phyloP scores from a whole-genome alignment of 441 rosid species.

The California macrophylla region DNA sequence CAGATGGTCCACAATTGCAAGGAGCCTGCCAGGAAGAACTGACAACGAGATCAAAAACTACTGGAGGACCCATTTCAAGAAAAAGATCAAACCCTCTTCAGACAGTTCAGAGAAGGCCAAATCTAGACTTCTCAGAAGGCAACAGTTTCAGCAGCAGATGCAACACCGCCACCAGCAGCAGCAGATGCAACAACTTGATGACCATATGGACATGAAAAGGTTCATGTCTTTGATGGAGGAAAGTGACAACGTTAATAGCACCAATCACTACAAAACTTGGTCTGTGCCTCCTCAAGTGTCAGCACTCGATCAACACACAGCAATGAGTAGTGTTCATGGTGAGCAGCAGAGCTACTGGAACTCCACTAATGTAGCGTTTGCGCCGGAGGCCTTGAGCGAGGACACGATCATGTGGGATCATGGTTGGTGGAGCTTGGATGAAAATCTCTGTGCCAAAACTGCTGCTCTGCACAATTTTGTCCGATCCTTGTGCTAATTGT shows the following conservation, averaged over 20 bases:
- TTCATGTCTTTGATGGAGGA: constrained; percentile 56
- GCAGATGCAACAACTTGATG: constrained; percentile 34
- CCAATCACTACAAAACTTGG: too few species aligned
- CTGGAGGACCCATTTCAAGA: constrained; percentile 93
- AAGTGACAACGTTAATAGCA: too few species aligned
- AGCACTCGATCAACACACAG: too few species aligned
- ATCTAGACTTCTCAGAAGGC: constrained; percentile 46
- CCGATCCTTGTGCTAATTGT: constrained; percentile 32
- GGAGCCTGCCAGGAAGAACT: constrained; percentile 90
- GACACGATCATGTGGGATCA: too few species aligned
- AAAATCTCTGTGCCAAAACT: constrained; percentile 28
- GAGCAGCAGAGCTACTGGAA: too few species aligned
- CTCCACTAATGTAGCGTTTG: too few species aligned
- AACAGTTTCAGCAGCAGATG: constrained; percentile 53
- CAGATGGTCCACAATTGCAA: constrained; percentile 89
- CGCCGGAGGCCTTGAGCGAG: too few species aligned
- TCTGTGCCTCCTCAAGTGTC: too few species aligned
- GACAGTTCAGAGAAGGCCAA: constrained; percentile 44
- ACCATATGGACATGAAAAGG: constrained; percentile 50
- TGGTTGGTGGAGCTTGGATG: constrained; percentile 49
- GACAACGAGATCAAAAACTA: too few species aligned
- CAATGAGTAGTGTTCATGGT: too few species aligned
- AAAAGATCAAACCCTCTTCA: constrained; percentile 46
- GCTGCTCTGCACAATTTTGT: constrained; percentile 32
- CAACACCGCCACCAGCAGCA: too few species aligned